Conservation (phyloP, 192 early-diverging fungal species). For the Entomortierella chlamydospora region DNA sequence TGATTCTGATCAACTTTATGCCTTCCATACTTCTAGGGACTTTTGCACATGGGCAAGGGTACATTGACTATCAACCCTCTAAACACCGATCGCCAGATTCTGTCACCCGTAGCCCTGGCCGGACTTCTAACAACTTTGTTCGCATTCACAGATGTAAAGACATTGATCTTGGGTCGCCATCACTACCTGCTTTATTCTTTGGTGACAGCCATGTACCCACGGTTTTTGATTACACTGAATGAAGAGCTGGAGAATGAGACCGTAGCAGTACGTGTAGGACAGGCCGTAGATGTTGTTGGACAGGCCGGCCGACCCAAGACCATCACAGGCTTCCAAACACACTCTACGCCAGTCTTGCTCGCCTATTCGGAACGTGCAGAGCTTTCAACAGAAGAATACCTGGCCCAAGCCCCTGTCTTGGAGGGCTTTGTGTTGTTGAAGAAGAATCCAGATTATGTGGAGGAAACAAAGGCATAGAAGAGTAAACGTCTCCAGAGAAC, state of each 20-base stretch:
- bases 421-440: constrained; percentile 97
- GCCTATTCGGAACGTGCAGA: constrained; percentile 97
- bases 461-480: constrained; percentile 69
- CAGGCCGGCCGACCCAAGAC: constrained; percentile 99
- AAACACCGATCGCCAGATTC: constrained; percentile 90
- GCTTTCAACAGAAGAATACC: constrained; percentile 96
- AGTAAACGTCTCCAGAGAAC: not conserved
- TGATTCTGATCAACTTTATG: not conserved
- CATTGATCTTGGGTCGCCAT: constrained; percentile 87
- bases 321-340: constrained; percentile 99
- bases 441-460: constrained; percentile 92
- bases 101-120: constrained; percentile 90
- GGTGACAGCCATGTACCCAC: constrained; percentile 95
- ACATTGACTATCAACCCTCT: constrained; percentile 97
- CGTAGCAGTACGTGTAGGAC: constrained; percentile 95
- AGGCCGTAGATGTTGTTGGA: constrained; percentile 99
- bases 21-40: constrained; percentile 59
- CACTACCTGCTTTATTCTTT: constrained; percentile 97
- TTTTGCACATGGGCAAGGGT: constrained; percentile 98
- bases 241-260: constrained; percentile 85
- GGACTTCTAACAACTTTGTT: constrained; percentile 90
- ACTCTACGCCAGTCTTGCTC: constrained; percentile 96
- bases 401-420: constrained; percentile 84
- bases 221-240: constrained; percentile 97
- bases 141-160: constrained; percentile 92